Conservation (phyloP, 2,329 filamentous ascomycete genomes). For the Phaeosphaeria sp. region DNA sequence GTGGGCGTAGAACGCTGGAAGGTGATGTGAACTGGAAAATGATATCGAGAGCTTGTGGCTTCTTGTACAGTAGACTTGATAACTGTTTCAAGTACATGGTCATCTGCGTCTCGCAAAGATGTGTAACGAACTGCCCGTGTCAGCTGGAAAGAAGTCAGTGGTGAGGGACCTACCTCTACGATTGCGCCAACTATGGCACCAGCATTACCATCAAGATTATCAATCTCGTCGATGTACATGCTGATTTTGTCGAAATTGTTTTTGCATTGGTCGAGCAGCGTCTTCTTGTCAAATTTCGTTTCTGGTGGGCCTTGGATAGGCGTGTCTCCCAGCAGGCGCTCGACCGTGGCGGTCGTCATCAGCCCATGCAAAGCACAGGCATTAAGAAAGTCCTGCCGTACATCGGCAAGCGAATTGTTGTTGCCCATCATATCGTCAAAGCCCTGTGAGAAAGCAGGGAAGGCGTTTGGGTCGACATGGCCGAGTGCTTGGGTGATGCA, state of each 20-base stretch:
- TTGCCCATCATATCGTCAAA: conserved; percentile 63
- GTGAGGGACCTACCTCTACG: conserved; percentile 44
- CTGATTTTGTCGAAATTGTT: conserved; percentile 77
- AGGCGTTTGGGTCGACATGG: conserved; percentile 66
- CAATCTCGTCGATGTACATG: conserved; percentile 78
- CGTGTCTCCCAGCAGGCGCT: conserved; percentile 81
- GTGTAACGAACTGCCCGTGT: conserved; percentile 65
- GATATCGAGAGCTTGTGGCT: conserved; percentile 74
- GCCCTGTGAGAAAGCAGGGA: conserved; percentile 69
- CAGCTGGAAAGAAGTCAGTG: conserved; percentile 1
- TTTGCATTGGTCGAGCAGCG: conserved; percentile 78
- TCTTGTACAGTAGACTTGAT: conserved; percentile 75
- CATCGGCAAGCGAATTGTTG: conserved; percentile 67
- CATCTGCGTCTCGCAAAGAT: conserved; percentile 74
- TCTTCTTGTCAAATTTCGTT: conserved; percentile 78
- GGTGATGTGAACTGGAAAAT: conserved; percentile 77
- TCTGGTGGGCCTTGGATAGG: conserved; percentile 79
- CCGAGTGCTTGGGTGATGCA: conserved; percentile 71
- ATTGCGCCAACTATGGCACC: conserved; percentile 80
- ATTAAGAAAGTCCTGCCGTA: conserved; percentile 84
- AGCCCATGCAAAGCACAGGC: conserved; percentile 87
- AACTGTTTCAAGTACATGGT: conserved; percentile 80
- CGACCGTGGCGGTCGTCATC: conserved; percentile 78
- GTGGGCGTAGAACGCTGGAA: conserved; percentile 71
- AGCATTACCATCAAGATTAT: conserved; percentile 90